Evolutionary conservation across 2,329 filamentous ascomycete genomes (phyloP).

Genomic region (Ilyonectria sp.): DNA sequence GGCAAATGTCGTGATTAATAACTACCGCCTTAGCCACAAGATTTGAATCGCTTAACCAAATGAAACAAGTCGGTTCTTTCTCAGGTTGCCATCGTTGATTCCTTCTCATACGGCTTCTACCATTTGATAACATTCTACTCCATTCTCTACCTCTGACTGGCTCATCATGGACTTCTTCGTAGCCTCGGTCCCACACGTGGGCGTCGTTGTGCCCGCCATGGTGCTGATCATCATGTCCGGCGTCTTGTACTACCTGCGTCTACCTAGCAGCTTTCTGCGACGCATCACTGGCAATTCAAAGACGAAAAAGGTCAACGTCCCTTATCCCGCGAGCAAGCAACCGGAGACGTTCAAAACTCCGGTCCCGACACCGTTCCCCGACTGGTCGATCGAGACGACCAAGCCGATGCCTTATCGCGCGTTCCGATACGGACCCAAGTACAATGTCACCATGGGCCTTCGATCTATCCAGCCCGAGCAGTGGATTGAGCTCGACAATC

Average conservation of each 20-base stretch:
- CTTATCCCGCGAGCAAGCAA: constrained; percentile 26
- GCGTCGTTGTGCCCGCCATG: constrained; percentile 15
- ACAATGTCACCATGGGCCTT: constrained; percentile 84
- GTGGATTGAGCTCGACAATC: constrained; percentile 89
- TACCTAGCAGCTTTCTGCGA: not conserved
- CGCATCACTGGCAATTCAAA: constrained; percentile 1
- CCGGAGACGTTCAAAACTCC: constrained; percentile 69
- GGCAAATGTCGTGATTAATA: not conserved
- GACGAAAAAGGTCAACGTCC: constrained; percentile 11
- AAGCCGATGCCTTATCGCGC: constrained; percentile 84
- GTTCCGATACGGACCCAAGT: constrained; percentile 83
- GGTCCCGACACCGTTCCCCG: constrained; percentile 71
- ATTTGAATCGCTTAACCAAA: not conserved
- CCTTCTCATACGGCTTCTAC: not conserved
- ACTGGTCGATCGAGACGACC: constrained; percentile 78
- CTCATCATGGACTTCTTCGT: constrained; percentile 20
- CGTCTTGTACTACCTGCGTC: constrained; percentile 24
- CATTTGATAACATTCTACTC: not conserved
- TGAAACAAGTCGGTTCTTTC: not conserved
- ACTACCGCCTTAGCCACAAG: not conserved
- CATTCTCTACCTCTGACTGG: not conserved
- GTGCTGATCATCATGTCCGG: constrained; percentile 20
- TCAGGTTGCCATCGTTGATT: not conserved
- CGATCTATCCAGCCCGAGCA: constrained; percentile 79
- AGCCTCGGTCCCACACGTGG: constrained; percentile 3